These are phyloP conservation scores for Medicago arabica DNA, from an alignment of 306 rosid species.

Conservation along the genomic window DNA sequence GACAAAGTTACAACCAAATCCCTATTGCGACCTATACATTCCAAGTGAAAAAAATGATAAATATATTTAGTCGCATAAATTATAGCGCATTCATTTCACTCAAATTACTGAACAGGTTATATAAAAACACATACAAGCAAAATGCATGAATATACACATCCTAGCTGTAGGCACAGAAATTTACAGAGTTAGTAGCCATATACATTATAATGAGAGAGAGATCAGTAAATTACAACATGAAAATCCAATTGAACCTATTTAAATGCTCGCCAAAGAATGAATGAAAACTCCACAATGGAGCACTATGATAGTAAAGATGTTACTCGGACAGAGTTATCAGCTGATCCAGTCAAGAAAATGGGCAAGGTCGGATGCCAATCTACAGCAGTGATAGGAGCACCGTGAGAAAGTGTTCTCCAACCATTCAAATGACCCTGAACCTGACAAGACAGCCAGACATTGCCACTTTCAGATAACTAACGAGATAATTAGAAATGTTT, in stretches of 20 bases:
- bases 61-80: neutral
- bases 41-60: neutral
- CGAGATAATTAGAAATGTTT: slow-evolving; percentile 6
- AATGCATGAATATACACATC: slow-evolving; percentile 31
- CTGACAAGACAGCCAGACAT: slow-evolving; percentile 49
- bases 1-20: neutral
- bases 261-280: slow-evolving; percentile 35
- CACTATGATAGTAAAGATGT: slow-evolving; percentile 66
- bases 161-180: slow-evolving; percentile 13
- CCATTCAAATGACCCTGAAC: slow-evolving; percentile 71
- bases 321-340: slow-evolving; percentile 90
- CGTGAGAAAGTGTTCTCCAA: slow-evolving; percentile 83
- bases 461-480: slow-evolving; percentile 23
- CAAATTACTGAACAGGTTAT: neutral
- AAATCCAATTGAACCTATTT: slow-evolving; percentile 16
- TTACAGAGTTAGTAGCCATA: neutral
- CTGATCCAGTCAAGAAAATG: slow-evolving; percentile 90
- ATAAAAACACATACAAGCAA: neutral
- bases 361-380: slow-evolving; percentile 98
- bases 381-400: slow-evolving; percentile 81
- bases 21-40: neutral
- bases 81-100: neutral
- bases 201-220: neutral
- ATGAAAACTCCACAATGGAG: slow-evolving; percentile 14
- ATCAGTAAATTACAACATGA: slow-evolving; percentile 24